Evolutionary conservation across 208 protist species (phyloP).

Genomic region (Wallacemonas sp.): DNA sequence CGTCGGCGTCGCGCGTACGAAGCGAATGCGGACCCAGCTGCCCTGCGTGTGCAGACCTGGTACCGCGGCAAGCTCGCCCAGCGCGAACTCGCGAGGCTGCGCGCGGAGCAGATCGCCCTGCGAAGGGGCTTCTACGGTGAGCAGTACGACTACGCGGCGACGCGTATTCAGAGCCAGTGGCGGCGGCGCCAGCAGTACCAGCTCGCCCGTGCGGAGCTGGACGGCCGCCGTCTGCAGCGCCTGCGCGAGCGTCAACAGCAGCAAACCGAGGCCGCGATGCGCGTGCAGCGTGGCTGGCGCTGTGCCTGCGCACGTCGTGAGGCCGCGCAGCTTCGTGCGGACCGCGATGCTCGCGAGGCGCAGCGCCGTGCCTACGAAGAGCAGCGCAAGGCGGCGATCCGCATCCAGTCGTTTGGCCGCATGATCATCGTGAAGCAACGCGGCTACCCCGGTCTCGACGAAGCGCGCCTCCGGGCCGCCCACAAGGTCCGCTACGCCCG

Average conservation of each 20-base stretch:
- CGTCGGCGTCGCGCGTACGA: conserved; percentile 11
- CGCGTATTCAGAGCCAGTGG: conserved; percentile 68
- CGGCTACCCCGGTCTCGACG: conserved; percentile 36
- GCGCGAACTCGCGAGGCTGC: conserved; percentile 20
- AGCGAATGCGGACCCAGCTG: neutral
- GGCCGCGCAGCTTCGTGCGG: conserved; percentile 22
- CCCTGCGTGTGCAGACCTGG: conserved; percentile 13
- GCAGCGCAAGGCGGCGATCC: conserved; percentile 53
- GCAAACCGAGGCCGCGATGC: conserved; percentile 25
- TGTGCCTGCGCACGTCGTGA: conserved; percentile 22
- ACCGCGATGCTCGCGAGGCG: conserved; percentile 34
- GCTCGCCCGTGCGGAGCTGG: conserved; percentile 20
- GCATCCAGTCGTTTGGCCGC: conserved; percentile 72
- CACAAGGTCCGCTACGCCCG: conserved; percentile 36
- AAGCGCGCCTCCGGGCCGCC: conserved; percentile 54
- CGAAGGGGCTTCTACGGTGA: conserved; percentile 8
- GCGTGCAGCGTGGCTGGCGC: conserved; percentile 45
- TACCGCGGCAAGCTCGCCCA: conserved; percentile 20
- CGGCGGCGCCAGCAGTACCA: conserved; percentile 31
- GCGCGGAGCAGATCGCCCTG: neutral
- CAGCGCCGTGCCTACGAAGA: conserved; percentile 47
- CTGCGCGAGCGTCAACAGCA: conserved; percentile 15
- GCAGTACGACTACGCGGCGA: conserved; percentile 40
- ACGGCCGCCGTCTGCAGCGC: conserved; percentile 15
- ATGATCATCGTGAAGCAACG: conserved; percentile 52